Percentiles rank a stretch among this genome's conserved stretches.
Conservation (phyloP, 2,329 filamentous ascomycete genomes). For the Rhytidhysteron rufulum region DNA sequence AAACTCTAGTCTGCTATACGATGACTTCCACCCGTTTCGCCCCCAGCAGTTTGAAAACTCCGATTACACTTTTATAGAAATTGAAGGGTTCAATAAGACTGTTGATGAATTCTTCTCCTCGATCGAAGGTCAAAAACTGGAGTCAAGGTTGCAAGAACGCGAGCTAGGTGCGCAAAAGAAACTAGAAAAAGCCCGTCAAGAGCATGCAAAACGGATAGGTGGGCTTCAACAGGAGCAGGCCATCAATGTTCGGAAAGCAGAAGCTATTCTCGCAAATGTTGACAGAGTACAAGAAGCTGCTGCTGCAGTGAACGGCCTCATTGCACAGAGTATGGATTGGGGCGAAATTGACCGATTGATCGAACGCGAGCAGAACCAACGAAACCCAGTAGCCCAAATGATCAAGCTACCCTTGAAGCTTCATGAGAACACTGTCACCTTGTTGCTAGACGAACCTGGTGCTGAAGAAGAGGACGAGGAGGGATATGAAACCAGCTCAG, state of each 20-base stretch:
- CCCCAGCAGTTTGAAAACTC: conserved; percentile 75
- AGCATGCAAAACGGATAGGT: conserved; percentile 81
- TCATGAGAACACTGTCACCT: conserved; percentile 81
- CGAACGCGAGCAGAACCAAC: conserved; percentile 74
- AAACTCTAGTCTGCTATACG: conserved; percentile 61
- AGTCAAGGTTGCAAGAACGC: conserved; percentile 75
- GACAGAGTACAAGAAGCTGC: conserved; percentile 90
- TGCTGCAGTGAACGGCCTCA: conserved; percentile 86
- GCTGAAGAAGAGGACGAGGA: conserved; percentile 60
- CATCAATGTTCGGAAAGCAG: conserved; percentile 81
- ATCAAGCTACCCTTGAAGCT: conserved; percentile 87
- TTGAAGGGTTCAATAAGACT: conserved; percentile 83
- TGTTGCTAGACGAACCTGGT: conserved; percentile 70
- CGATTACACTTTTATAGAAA: conserved; percentile 65
- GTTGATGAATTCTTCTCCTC: conserved; percentile 98
- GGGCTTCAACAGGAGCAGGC: conserved; percentile 78
- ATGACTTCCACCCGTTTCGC: conserved; percentile 92
- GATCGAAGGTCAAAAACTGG: conserved; percentile 86
- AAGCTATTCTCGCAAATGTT: conserved; percentile 84
- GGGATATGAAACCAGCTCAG: conserved; percentile 60
- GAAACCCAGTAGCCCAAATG: conserved; percentile 80
- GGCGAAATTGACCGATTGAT: conserved; percentile 84
- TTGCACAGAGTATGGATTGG: conserved; percentile 97
- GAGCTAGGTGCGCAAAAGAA: conserved; percentile 80
- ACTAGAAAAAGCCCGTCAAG: conserved; percentile 75